Percentiles rank a stretch among this genome's conserved stretches.
Conservation (phyloP, 805 yeast species). For the Nakazawaea pomicola region DNA sequence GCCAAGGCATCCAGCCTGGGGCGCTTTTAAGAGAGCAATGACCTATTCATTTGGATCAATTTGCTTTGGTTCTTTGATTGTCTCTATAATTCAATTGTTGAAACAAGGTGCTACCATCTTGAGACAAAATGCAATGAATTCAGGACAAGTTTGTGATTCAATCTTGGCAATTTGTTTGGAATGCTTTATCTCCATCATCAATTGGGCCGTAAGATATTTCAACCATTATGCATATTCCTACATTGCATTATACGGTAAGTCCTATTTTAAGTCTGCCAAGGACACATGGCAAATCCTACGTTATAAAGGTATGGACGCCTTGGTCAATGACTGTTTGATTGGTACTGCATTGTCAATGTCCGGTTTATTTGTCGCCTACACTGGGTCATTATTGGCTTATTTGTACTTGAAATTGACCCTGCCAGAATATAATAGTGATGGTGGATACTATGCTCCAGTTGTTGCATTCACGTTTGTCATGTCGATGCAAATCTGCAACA, state of each 20-base stretch:
- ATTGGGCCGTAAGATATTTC: constrained; percentile 81
- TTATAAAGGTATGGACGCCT: constrained; percentile 77
- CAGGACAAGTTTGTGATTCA: constrained; percentile 45
- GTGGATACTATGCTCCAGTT: constrained; percentile 64
- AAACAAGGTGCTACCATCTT: constrained; percentile 48
- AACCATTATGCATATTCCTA: constrained; percentile 88
- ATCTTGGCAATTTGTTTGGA: constrained; percentile 51
- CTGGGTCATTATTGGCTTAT: constrained; percentile 45
- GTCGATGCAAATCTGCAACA: constrained; percentile 65
- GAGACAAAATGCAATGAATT: constrained; percentile 34
- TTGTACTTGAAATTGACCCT: constrained; percentile 62
- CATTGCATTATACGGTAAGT: constrained; percentile 81
- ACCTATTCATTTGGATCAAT: constrained; percentile 88
- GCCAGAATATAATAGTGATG: constrained; percentile 58
- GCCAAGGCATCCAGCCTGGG: constrained; percentile 74
- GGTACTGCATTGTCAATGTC: constrained; percentile 77
- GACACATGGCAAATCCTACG: constrained; percentile 78
- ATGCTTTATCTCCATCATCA: constrained; percentile 56
- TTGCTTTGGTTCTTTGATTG: constrained; percentile 71
- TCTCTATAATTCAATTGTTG: constrained; percentile 64
- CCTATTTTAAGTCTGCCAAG: constrained; percentile 69
- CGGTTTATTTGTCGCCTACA: constrained; percentile 63
- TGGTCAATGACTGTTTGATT: constrained; percentile 79
- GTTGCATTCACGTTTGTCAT: constrained; percentile 71
- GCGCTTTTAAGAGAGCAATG: constrained; percentile 71